A percentile compares a stretch with the other conserved stretches of the same genome.
These are phyloP conservation scores for Globisporangium camurandrum DNA, from an alignment of 352 stramenopile species.

Conservation along the genomic window DNA sequence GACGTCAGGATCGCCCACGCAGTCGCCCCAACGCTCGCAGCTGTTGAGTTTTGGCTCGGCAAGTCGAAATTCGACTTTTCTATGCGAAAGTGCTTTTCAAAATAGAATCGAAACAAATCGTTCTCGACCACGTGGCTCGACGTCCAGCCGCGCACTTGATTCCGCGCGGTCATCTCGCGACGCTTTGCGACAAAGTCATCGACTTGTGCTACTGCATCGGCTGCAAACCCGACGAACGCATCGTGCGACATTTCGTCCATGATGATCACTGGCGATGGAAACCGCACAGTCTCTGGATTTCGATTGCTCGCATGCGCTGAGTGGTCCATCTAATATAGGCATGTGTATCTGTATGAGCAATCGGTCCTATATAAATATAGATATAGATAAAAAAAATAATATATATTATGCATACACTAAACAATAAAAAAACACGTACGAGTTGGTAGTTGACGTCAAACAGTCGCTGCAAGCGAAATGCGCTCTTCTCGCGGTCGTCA, in stretches of 20 bases:
- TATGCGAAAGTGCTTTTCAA: conserved; percentile 41
- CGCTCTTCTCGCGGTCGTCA: conserved; percentile 44
- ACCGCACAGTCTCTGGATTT: conserved; percentile 20
- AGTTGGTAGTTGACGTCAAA: conserved; percentile 56
- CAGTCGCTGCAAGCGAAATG: conserved; percentile 41
- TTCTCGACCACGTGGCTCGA: conserved; percentile 40
- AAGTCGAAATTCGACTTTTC: too few species aligned
- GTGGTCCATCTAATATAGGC: conserved; percentile 31
- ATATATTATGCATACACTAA: not conserved
- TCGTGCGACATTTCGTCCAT: conserved; percentile 59
- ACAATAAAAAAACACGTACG: conserved; percentile 4
- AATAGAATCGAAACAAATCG: conserved; percentile 46
- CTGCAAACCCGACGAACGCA: conserved; percentile 33
- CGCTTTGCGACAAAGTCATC: conserved; percentile 30
- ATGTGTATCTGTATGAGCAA: not conserved
- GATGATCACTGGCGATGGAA: conserved; percentile 33
- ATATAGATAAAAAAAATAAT: too few species aligned
- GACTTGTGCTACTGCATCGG: conserved; percentile 32
- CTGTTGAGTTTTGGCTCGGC: too few species aligned
- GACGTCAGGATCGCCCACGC: conserved; percentile 43
- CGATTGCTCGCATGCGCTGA: conserved; percentile 25
- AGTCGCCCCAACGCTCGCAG: conserved; percentile 22
- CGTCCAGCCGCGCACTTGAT: conserved; percentile 43
- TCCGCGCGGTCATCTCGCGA: conserved; percentile 36
- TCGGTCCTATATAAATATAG: too few species aligned